These are phyloP conservation scores for Didymella pomorum DNA, from an alignment of 2,329 filamentous ascomycete species.

Conservation along the genomic window DNA sequence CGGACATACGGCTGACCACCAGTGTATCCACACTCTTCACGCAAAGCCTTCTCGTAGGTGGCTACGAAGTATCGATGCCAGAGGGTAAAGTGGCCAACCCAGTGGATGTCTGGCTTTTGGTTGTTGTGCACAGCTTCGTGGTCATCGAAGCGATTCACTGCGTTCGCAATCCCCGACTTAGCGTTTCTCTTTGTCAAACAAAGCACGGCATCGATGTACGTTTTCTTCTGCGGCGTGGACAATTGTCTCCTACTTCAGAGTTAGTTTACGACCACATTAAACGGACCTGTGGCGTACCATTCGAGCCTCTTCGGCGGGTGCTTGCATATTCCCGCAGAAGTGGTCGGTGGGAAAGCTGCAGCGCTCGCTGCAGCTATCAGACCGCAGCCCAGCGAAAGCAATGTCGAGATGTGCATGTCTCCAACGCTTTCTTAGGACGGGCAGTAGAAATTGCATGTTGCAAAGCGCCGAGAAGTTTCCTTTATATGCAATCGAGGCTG, in stretches of 20 bases:
- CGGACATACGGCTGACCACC: slow-evolving; percentile 45
- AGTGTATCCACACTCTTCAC: slow-evolving; percentile 33
- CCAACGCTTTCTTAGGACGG: not conserved
- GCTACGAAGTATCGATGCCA: slow-evolving; percentile 14
- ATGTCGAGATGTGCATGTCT: not conserved
- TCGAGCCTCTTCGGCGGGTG: slow-evolving; percentile 1
- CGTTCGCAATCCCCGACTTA: slow-evolving; percentile 23
- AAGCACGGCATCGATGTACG: slow-evolving; percentile 36
- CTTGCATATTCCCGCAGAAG: not conserved
- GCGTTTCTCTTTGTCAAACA: slow-evolving; percentile 31
- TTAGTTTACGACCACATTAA: not conserved
- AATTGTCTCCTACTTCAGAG: not conserved
- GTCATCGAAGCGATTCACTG: slow-evolving; percentile 37
- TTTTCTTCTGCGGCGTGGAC: slow-evolving; percentile 18
- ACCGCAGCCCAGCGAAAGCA: not conserved
- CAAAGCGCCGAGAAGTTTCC: not conserved
- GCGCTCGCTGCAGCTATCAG: not conserved
- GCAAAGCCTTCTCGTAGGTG: slow-evolving; percentile 32
- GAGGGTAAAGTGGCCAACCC: slow-evolving; percentile 34
- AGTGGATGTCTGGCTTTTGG: slow-evolving; percentile 35
- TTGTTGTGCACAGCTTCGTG: slow-evolving; percentile 34
- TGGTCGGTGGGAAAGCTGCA: not conserved
- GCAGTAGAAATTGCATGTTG: not conserved
- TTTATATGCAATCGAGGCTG: not conserved
- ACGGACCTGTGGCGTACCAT: not conserved